Evolutionary conservation across 768 basidiomycete species (phyloP).

Genomic region (Calocera viscosa): DNA sequence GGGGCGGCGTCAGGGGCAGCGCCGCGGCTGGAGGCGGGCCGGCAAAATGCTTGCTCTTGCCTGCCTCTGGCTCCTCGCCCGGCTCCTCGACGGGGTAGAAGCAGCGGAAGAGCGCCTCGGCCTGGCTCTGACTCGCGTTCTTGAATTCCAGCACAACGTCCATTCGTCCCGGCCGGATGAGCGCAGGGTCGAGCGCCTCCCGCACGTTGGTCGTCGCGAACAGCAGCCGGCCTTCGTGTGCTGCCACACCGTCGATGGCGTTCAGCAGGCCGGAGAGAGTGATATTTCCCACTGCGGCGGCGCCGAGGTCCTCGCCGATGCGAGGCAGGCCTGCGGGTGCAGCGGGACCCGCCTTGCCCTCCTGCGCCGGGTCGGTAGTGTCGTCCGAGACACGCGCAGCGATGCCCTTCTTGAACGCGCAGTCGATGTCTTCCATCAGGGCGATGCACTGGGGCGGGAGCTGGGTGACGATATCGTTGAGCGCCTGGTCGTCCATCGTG

Average conservation of each 20-base stretch:
- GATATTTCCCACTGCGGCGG: slow-evolving; percentile 32
- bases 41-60: slow-evolving; percentile 11
- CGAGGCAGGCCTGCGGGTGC: neutral
- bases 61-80: slow-evolving; percentile 12
- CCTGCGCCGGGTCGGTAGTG: slow-evolving; percentile 31
- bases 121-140: slow-evolving; percentile 58
- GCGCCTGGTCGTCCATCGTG: slow-evolving; percentile 49
- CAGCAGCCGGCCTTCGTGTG: slow-evolving; percentile 68
- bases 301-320: slow-evolving; percentile 21
- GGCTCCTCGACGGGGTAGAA: slow-evolving; percentile 49
- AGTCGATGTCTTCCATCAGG: slow-evolving; percentile 77
- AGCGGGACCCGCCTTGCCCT: slow-evolving; percentile 9
- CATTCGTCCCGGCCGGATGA: slow-evolving; percentile 68
- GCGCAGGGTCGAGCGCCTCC: slow-evolving; percentile 53
- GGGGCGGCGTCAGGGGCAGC: slow-evolving; percentile 55
- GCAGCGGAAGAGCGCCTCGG: slow-evolving; percentile 47
- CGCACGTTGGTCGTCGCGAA: slow-evolving; percentile 74
- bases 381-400: neutral
- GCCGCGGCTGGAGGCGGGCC: slow-evolving; percentile 25
- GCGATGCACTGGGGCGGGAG: slow-evolving; percentile 63
- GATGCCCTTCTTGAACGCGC: slow-evolving; percentile 40
- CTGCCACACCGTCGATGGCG: slow-evolving; percentile 66
- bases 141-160: slow-evolving; percentile 68
- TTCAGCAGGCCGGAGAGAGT: slow-evolving; percentile 65
- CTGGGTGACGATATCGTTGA: slow-evolving; percentile 45